Conservation (phyloP, 2,329 filamentous ascomycete species). For the Xylariaceae sp. region DNA sequence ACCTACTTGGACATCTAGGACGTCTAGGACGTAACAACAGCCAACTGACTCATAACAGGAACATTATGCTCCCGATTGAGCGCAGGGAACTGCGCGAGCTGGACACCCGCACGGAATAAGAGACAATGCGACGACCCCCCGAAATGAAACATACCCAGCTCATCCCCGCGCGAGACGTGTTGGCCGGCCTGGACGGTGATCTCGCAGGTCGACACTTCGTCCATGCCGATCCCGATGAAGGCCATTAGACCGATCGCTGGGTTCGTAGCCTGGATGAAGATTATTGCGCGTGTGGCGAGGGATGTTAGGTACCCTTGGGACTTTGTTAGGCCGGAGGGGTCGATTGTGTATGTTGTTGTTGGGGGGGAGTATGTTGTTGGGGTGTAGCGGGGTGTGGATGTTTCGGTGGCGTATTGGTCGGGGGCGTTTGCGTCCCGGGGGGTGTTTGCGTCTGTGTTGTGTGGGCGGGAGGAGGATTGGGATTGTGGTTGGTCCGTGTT, state of each 20-base stretch:
- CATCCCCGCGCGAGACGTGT: slow-evolving; percentile 63
- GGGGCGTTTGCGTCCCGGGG: background rate
- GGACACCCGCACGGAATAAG: slow-evolving; percentile 56
- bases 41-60: slow-evolving; percentile 26
- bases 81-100: slow-evolving; percentile 25
- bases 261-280: slow-evolving; percentile 67
- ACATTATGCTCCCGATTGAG: slow-evolving; percentile 24
- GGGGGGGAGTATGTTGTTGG: no score
- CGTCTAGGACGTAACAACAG: slow-evolving; percentile 14
- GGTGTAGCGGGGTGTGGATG: no score
- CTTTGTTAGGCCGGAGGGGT: slow-evolving; percentile 33
- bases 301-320: slow-evolving; percentile 63
- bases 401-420: slow-evolving; percentile 3
- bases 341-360: slow-evolving; percentile 26
- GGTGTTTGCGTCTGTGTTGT: no score
- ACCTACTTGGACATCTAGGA: no score
- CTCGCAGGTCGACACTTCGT: slow-evolving; percentile 68
- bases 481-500: no score
- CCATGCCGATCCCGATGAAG: slow-evolving; percentile 70
- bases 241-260: slow-evolving; percentile 60
- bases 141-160: slow-evolving; percentile 76
- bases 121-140: slow-evolving; percentile 68
- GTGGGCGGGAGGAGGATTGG: no score
- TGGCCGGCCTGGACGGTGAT: slow-evolving; percentile 63
- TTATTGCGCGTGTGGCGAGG: slow-evolving; percentile 63